Evolutionary conservation across 495 filamentous ascomycete species (phyloP), one percentile per base, ranked within the genome.

Genomic region (Talaromyces nanjingensis): DNA sequence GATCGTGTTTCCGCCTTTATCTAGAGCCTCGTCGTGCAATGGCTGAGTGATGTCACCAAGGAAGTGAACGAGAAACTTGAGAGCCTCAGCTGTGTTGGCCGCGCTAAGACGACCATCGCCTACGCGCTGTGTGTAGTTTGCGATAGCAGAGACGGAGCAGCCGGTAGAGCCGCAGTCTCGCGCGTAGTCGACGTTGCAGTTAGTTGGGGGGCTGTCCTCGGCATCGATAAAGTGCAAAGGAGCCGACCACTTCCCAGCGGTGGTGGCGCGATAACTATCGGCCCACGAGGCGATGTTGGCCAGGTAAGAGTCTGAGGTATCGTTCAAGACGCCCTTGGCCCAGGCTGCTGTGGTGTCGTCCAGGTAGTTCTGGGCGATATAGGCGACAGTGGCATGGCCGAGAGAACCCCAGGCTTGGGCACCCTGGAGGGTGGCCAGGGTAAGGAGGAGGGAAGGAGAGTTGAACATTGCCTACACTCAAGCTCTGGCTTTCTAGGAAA

Each of bases 11-110:
- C 84, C 86, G 31, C 87, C 87, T 3, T 78, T 66, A 7, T 81
- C 77, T 42, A 81, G 78, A 8, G 73, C 77, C 64, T 89, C 86
- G 65, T 82, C 81, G 69, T 89, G 86, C 3, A 89, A 76, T 0
- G 86, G 86, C 65, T 89, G 86, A 9, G 81, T 80, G 59, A 88
- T 81, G 67, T 89, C 86, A 24, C 86, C 86, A 18, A 84, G 60
- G 66, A 86, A 84, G 65, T 87, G 85, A 27, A 87, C 81, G 9
- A 87, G 69, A 68, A 86, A 86, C 64, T 73, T 73, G 2, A 85
- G 65, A 2, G 82, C 79, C 67, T 72, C 61, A 12, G 53, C 53
- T 27, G 14, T 27, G 16, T 29, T 56, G 6, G 53, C 53, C 4
- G n/a, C 20, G 22, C 53, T 56, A 14, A 56, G 53, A 29, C 53